Percentiles rank a stretch among this genome's conserved stretches.
These are phyloP conservation scores for Deakozyma indianensis DNA, from an alignment of 805 yeast genomes.

Conservation along the genomic window DNA sequence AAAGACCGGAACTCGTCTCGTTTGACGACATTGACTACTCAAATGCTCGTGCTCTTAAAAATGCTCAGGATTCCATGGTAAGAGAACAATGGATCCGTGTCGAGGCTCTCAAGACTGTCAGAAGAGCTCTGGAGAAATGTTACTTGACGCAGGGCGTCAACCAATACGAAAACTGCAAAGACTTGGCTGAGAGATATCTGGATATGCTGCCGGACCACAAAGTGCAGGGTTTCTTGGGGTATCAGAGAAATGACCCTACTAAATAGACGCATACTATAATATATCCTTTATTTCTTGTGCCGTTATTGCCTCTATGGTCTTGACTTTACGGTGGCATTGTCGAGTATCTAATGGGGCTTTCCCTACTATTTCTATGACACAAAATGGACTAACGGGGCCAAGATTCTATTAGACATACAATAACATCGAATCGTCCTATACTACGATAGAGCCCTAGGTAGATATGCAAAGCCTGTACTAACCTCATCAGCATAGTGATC, in stretches of 20 bases:
- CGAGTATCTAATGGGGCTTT: no score
- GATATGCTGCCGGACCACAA: conserved; percentile 59
- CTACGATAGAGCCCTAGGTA: no score
- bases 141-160: conserved; percentile 46
- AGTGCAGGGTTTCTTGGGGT: conserved; percentile 64
- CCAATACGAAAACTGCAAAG: conserved; percentile 67
- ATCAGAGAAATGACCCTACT: conserved; percentile 78
- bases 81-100: conserved; percentile 71
- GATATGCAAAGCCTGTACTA: no score
- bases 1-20: conserved; percentile 53
- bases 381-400: no score
- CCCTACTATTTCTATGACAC: no score
- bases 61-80: conserved; percentile 64
- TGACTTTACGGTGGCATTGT: no score
- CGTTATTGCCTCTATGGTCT: no score
- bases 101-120: conserved; percentile 49
- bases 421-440: no score
- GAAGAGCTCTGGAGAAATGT: conserved; percentile 66
- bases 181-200: conserved; percentile 51
- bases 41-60: conserved; percentile 43
- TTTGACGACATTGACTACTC: conserved; percentile 73
- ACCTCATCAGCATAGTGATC: no score
- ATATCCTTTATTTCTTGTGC: no score
- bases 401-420: no score
- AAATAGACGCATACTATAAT: no score